Percentiles rank a stretch among this genome's conserved stretches.
Conservation (phyloP, 306 rosid genomes). For the Styphnolobium japonicum region DNA sequence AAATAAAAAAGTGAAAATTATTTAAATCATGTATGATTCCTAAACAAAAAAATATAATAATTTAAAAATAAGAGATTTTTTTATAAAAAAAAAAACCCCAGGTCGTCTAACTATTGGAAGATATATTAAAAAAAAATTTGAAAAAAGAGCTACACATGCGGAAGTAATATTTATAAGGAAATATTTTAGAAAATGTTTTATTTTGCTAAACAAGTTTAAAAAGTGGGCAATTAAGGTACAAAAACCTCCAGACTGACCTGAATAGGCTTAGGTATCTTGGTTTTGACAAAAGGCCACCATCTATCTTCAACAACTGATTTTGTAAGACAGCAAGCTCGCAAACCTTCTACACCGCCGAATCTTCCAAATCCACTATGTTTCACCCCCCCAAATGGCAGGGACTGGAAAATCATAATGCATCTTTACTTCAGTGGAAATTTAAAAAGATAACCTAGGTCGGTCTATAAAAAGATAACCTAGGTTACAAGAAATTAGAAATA, state of each 20-base stretch:
- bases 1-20: too few relatives aligned
- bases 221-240: too few relatives aligned
- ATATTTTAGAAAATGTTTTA: too few relatives aligned
- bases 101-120: too few relatives aligned
- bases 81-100: too few relatives aligned
- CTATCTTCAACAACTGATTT: conserved; percentile 88
- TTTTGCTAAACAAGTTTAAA: too few relatives aligned
- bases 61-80: too few relatives aligned
- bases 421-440: conserved; percentile 7
- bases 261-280: conserved; percentile 83
- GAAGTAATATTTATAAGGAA: too few relatives aligned
- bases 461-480: neutral
- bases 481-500: neutral
- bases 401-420: conserved; percentile 49
- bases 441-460: neutral
- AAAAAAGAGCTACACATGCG: too few relatives aligned
- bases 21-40: too few relatives aligned
- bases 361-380: conserved; percentile 94
- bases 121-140: too few relatives aligned
- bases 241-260: conserved; percentile 49
- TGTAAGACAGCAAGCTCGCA: conserved; percentile 88
- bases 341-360: conserved; percentile 84
- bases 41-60: too few relatives aligned
- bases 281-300: conserved; percentile 86
- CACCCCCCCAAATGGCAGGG: conserved; percentile 91